These are phyloP conservation scores for Ramaria rubella DNA, from an alignment of 768 basidiomycete genomes.

Conservation along the genomic window DNA sequence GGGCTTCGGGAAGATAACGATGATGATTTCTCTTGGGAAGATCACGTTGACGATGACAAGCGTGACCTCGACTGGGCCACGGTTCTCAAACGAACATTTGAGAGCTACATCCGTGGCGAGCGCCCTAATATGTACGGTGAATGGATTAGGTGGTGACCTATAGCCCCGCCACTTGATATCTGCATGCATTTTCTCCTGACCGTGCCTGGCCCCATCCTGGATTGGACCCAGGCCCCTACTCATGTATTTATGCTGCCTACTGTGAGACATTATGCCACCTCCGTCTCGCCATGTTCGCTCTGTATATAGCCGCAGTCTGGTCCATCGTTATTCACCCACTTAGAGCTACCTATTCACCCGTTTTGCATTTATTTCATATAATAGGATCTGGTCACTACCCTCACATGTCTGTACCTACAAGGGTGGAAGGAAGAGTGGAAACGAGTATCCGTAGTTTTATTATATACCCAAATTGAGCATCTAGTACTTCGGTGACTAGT, in stretches of 20 bases:
- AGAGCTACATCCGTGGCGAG: slow-evolving; percentile 87
- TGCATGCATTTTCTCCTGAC: background rate
- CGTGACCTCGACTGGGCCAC: slow-evolving; percentile 88
- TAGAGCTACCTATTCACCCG: too few species aligned
- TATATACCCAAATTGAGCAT: too few species aligned
- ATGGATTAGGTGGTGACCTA: slow-evolving; percentile 44
- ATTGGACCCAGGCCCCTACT: background rate
- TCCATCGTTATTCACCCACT: too few species aligned
- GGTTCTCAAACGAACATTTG: slow-evolving; percentile 92
- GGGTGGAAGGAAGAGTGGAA: too few species aligned
- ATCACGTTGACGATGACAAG: slow-evolving; percentile 52
- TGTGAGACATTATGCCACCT: background rate
- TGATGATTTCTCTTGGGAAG: slow-evolving; percentile 11
- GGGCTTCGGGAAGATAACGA: slow-evolving; percentile 30
- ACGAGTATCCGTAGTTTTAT: too few species aligned
- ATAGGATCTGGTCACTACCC: too few species aligned
- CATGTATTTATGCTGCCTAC: background rate
- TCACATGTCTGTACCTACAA: too few species aligned
- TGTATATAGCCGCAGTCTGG: too few species aligned
- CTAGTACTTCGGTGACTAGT: too few species aligned
- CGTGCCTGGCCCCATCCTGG: background rate
- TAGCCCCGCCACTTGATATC: slow-evolving; percentile 25
- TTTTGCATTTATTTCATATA: too few species aligned
- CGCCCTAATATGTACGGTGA: slow-evolving; percentile 95
- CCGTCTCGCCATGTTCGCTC: background rate